Base-by-base conservation (phyloP, 148 eudicot genomes). In the Vaccinium darrowii region DNA sequence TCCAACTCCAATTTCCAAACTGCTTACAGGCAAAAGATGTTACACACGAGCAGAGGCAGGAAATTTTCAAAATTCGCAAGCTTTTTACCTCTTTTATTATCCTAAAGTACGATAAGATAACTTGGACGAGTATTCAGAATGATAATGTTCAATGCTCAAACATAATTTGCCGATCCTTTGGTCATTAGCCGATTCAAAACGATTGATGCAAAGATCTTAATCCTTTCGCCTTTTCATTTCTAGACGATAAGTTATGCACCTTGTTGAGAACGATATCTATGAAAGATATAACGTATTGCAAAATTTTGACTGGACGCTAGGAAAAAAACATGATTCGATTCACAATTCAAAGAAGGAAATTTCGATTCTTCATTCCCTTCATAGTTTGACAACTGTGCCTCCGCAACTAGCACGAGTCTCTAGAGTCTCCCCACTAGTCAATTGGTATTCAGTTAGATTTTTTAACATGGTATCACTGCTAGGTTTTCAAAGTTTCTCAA, bases 1-100 rank as follows among this genome's bases (percentile, higher is more conserved):
- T 94, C 99, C 99, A 97, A 88, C 91, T 92, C 99, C 99, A 97
- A 82, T 97, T 97, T 82, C 99, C 99, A 62, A 84, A 90, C 98
- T 95, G 90, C 58, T 63, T 19, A 82, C 52, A 69, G 3, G 7
- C 7, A 76, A 82, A 39, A 43, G 0, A 21, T 8, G 74, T 43
- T 8, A 50, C 43, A 21, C 85, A 63, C 39, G 76, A 7, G 77
- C 30, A 81, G 25, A 7, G 15, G 16, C 11, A 25, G 75, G 77
- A 85, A 69, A 84, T 62, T 47, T 16, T 56, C 79, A 25, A 2
- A 71, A 54, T 23, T 14, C 1, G 4, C 27, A 47, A 67, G 25
- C 5, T 67, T 67, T 25, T 2, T 21, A 65, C 72, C 72, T 23
- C 72, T 65, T 53, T 23, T 11, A 67, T 25, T 67, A 27, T 25